Evolutionary conservation across 108 stramenopile genomes (phyloP).

Genomic region (Cyclotella baltica): DNA sequence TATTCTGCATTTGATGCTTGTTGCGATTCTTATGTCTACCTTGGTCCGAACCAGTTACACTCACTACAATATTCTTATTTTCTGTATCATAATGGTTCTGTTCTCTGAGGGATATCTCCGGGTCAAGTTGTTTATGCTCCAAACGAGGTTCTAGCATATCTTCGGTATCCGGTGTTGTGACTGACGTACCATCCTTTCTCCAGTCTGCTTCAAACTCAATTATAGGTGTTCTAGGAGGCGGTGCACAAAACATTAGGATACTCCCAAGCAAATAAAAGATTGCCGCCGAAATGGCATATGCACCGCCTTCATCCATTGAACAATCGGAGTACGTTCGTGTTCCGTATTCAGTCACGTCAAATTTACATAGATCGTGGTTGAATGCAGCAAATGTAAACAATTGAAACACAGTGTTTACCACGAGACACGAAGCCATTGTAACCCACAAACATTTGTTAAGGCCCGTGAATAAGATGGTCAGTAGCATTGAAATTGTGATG

Average conservation of each 20-base stretch:
- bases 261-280: constrained; percentile 8
- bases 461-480: not conserved
- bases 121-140: too few species aligned
- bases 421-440: not conserved
- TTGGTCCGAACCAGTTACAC: too few species aligned
- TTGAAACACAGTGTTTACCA: not conserved
- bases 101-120: too few species aligned
- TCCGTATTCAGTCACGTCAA: not conserved
- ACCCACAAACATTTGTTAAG: not conserved
- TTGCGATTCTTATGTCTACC: too few species aligned
- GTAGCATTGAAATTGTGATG: not conserved
- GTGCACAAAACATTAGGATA: not conserved
- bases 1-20: too few species aligned
- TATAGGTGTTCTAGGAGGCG: not conserved
- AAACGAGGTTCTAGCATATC: too few species aligned
- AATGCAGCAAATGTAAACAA: not conserved
- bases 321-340: not conserved
- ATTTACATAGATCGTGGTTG: constrained; percentile 2
- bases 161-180: too few species aligned
- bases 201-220: not conserved
- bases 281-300: constrained; percentile 4
- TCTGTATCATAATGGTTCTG: too few species aligned
- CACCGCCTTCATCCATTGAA: not conserved
- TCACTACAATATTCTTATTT: too few species aligned
- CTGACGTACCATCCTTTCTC: not conserved